phyloP scores from a whole-genome alignment of 2,329 filamentous ascomycete genomes.

The Pseudogymnoascus sp. region DNA sequence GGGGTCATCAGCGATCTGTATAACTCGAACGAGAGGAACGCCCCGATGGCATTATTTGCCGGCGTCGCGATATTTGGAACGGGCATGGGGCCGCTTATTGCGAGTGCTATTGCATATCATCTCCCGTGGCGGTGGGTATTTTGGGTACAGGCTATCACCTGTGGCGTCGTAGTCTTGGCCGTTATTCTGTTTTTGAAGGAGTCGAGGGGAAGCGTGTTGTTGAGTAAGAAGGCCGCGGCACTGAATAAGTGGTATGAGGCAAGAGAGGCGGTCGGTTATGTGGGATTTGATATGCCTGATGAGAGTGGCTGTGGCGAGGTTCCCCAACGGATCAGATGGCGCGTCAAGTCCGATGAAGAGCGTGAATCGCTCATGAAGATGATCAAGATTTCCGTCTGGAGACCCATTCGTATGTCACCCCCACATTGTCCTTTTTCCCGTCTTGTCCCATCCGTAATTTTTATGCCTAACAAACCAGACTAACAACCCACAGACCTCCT shows the following conservation, averaged over 20 bases:
- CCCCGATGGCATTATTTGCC: constrained; percentile 85
- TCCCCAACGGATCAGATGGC: constrained; percentile 55
- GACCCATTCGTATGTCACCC: constrained; percentile 55
- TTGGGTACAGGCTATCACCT: constrained; percentile 71
- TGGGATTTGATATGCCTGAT: constrained; percentile 41
- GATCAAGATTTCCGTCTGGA: constrained; percentile 63
- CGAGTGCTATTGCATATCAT: constrained; percentile 58
- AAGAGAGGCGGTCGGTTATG: constrained; percentile 48
- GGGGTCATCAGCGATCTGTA: constrained; percentile 85
- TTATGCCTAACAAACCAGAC: not conserved
- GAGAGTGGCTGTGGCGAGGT: not conserved
- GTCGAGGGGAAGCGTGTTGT: constrained; percentile 70
- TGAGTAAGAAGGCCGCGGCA: constrained; percentile 63
- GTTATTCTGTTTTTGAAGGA: constrained; percentile 69
- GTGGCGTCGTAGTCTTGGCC: constrained; percentile 52
- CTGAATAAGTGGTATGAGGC: constrained; percentile 74
- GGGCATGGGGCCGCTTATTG: constrained; percentile 66
- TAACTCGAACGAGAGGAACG: constrained; percentile 68
- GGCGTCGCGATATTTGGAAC: constrained; percentile 70
- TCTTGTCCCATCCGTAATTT: not conserved
- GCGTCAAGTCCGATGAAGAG: constrained; percentile 70
- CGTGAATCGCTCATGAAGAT: constrained; percentile 58
- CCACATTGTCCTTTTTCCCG: not conserved
- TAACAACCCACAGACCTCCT: constrained; percentile 41
- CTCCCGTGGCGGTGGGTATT: constrained; percentile 80